Conservation (phyloP, 257 asterid genomes). For the Paraleonurus japonicus region DNA sequence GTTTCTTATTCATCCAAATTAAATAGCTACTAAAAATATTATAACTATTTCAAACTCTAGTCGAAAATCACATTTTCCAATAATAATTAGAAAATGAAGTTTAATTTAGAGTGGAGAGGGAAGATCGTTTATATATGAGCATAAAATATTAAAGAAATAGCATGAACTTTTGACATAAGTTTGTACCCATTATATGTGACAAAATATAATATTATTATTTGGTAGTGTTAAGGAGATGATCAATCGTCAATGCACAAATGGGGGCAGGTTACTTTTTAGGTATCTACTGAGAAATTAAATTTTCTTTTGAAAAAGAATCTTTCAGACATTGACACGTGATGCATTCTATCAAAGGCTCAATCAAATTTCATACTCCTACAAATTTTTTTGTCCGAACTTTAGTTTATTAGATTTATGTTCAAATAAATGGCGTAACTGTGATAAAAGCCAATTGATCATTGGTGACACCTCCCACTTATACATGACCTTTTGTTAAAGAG, state of each 20-base stretch:
- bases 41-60: too few species aligned
- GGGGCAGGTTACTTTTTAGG: slow-evolving; percentile 64
- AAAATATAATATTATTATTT: slow-evolving; percentile 31
- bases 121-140: not conserved
- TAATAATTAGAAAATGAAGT: not conserved
- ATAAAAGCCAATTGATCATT: not conserved
- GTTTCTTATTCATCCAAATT: too few species aligned
- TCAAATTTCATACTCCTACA: not conserved
- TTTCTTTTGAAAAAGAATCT: slow-evolving; percentile 30
- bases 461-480: not conserved
- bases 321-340: slow-evolving; percentile 40
- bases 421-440: too few species aligned
- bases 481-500: not conserved
- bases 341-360: not conserved
- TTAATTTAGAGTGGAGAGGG: not conserved
- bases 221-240: slow-evolving; percentile 31
- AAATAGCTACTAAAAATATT: too few species aligned
- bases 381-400: not conserved
- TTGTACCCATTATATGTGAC: slow-evolving; percentile 49
- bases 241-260: slow-evolving; percentile 35
- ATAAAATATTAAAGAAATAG: slow-evolving; percentile 27
- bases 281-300: slow-evolving; percentile 16
- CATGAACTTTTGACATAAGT: slow-evolving; percentile 45
- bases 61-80: too few species aligned
- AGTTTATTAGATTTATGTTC: too few species aligned